These are phyloP conservation scores for Acanthamoeba castellanii DNA, from an alignment of 208 protist genomes.

Conservation along the genomic window DNA sequence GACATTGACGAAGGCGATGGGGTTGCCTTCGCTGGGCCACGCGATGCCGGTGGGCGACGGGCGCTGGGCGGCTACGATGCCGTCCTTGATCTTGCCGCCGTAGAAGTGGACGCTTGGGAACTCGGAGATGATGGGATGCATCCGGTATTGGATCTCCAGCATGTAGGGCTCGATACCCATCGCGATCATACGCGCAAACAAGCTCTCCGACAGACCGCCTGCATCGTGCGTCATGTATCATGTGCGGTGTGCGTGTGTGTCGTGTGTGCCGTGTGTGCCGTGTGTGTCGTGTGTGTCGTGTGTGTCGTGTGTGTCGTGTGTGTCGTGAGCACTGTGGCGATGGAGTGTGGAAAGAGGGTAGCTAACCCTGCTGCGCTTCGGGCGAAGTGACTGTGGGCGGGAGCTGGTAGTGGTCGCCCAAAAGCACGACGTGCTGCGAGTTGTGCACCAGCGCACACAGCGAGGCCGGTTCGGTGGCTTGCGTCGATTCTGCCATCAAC, in stretches of 20 bases:
- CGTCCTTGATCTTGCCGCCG: constrained; percentile 55
- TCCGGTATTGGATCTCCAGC: constrained; percentile 77
- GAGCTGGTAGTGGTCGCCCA: constrained; percentile 77
- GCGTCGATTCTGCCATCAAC: constrained; percentile 76
- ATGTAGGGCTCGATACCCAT: constrained; percentile 64
- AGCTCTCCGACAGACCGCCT: constrained; percentile 43
- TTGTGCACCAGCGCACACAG: constrained; percentile 50
- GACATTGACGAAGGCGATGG: constrained; percentile 75
- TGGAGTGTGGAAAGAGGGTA: too few species aligned
- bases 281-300: too few species aligned
- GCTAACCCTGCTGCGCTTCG: constrained; percentile 31
- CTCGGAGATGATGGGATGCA: constrained; percentile 78
- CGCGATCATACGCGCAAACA: constrained; percentile 74
- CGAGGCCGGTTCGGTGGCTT: constrained; percentile 75
- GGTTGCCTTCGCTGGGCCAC: constrained; percentile 69
- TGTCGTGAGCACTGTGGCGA: too few species aligned
- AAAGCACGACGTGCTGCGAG: constrained; percentile 66
- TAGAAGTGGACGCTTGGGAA: constrained; percentile 78
- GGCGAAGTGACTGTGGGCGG: constrained; percentile 77
- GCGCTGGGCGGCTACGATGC: constrained; percentile 45
- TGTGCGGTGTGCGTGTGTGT: too few species aligned
- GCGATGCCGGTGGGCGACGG: constrained; percentile 26
- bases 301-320: too few species aligned
- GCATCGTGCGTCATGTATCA: not conserved
- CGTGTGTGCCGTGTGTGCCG: too few species aligned